These are phyloP conservation scores for Chaetothyriales sp. DNA, from an alignment of 2,329 filamentous ascomycete species.

Conservation along the genomic window DNA sequence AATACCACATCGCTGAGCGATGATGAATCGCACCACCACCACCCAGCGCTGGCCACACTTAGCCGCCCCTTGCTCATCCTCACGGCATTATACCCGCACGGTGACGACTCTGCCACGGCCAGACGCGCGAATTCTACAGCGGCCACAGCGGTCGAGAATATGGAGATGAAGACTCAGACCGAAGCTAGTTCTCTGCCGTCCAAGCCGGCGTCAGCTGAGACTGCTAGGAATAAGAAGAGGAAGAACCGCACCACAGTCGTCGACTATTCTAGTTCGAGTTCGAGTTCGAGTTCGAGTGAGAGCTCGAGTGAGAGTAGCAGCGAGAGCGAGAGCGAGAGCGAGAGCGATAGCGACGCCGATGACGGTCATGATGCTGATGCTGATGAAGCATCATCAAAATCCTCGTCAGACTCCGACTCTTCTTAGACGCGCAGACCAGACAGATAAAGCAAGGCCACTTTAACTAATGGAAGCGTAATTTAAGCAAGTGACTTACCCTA, in stretches of 20 bases:
- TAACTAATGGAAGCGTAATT: too few species aligned
- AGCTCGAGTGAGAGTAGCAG: slow-evolving; percentile 21
- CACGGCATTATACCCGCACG: slow-evolving; percentile 16
- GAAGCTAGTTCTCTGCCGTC: not conserved
- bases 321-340: slow-evolving; percentile 7
- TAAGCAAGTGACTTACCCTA: too few species aligned
- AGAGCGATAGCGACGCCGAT: not conserved
- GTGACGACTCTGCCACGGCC: slow-evolving; percentile 3
- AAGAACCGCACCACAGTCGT: slow-evolving; percentile 31
- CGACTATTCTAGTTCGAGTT: slow-evolving; percentile 18
- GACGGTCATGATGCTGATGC: not conserved
- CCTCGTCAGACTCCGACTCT: too few species aligned
- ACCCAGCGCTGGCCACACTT: not conserved
- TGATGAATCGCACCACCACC: not conserved
- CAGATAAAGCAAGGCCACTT: too few species aligned
- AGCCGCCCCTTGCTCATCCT: slow-evolving; percentile 4
- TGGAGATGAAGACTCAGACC: not conserved
- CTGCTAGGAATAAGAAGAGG: slow-evolving; percentile 24
- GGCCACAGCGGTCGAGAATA: slow-evolving; percentile 8
- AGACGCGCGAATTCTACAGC: not conserved
- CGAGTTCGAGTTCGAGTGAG: slow-evolving; percentile 29
- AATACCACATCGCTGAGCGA: not conserved
- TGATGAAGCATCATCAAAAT: not conserved
- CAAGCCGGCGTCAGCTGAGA: slow-evolving; percentile 2
- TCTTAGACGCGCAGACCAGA: too few species aligned